Base-by-base conservation (phyloP, 2,329 filamentous ascomycete genomes). In the Blastomyces parvus region DNA sequence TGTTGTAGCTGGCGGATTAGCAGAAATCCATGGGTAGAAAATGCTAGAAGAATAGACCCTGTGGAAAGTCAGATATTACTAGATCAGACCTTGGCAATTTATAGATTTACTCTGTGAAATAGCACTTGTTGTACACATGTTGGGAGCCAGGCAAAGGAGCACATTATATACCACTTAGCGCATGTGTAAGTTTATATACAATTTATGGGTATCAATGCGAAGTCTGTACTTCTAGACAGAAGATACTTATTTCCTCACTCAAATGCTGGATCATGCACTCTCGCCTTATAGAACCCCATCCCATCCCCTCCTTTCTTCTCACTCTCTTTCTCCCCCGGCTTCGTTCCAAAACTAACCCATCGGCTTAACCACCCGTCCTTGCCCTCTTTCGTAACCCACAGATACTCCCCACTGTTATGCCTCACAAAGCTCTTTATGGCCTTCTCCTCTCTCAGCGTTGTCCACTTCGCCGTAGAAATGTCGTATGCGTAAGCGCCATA, bases 281-380 rank as follows among this genome's bases (percentile, higher is more conserved):
- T 63, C 56, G 67, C 66, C 56, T 68, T 68, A 59, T 68, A 68
- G 38, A 68, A 65, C 48, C 64, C 61, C 64, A 62, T 66, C 62
- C 14, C 48, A 52, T 64, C 64, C 64, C 38, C 66, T 64, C 53
- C 62, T 62, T 50, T 63, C 42, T 36, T 62, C 58, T 53, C 60
- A 63, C 55, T 61, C 46, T 3, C 17, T 64, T 30, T 42, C 61
- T n/a, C 62, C 40, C 40, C 52, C 3, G 57, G 60, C 22, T 40
- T 59, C 25, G 52, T 36, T 33, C 67, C 65, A 53, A 67, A 68
- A 13, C 59, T 61, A 40, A 68, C 67, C 66, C 65, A 67, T 33
- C 65, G 63, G n/a, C 67, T 66, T 64, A 68, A n/a, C 55, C 55
- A 59, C 44, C 67, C 67, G 25, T 62, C 25, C 64, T 66, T 66